Conservation (phyloP, 2,329 filamentous ascomycete species). For the Orbilia quercus region DNA sequence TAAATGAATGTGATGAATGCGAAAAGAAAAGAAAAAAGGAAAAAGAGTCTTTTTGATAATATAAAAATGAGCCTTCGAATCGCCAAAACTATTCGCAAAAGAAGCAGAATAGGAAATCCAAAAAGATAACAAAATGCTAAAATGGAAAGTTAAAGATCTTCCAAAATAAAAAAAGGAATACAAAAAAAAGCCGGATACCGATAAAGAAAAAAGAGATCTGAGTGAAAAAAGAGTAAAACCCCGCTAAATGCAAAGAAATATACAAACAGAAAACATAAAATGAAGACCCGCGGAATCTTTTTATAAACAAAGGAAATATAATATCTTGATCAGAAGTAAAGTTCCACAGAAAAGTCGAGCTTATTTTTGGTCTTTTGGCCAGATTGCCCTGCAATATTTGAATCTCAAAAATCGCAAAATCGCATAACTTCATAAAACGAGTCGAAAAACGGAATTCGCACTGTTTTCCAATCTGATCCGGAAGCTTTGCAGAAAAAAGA, state of each 20-base stretch:
- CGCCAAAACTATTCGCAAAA: constrained; percentile 4
- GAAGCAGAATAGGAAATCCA: not conserved
- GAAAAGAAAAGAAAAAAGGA: not conserved
- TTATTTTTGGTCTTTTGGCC: not conserved
- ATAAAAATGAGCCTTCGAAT: constrained; percentile 16
- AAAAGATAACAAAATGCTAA: constrained; percentile 4
- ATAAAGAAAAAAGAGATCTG: constrained; percentile 10
- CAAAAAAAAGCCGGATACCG: constrained; percentile 6
- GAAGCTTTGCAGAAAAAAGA: not conserved
- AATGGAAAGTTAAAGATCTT: constrained; percentile 1
- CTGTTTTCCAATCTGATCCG: constrained; percentile 10
- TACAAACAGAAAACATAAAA: constrained; percentile 22
- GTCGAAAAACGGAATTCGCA: constrained; percentile 9
- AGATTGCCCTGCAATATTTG: not conserved
- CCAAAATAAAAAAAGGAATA: constrained; percentile 8
- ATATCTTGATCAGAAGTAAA: too few species aligned
- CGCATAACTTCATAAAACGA: constrained; percentile 32
- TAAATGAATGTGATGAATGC: constrained; percentile 49
- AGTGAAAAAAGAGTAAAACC: constrained; percentile 20
- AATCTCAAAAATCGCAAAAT: constrained; percentile 18
- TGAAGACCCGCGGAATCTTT: not conserved
- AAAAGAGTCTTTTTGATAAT: constrained; percentile 7
- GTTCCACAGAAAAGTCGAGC: not conserved
- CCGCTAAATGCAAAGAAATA: constrained; percentile 49
- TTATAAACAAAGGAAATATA: constrained; percentile 1